These are phyloP conservation scores for Panus rudis DNA, from an alignment of 768 basidiomycete genomes.

Conservation along the genomic window DNA sequence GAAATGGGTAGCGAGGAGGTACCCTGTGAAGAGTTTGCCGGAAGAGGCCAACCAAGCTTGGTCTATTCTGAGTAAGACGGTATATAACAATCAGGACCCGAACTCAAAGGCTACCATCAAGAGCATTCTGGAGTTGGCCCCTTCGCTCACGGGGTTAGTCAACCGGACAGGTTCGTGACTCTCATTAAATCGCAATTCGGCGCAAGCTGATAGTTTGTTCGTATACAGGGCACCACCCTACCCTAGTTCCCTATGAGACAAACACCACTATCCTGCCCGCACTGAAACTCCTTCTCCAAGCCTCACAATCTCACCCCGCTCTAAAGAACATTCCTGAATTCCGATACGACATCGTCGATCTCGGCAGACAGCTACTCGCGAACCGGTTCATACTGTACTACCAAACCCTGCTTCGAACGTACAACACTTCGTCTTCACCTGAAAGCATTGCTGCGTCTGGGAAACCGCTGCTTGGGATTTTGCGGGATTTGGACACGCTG, in stretches of 20 bases:
- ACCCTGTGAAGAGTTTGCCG: slow-evolving; percentile 22
- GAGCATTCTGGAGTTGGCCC: slow-evolving; percentile 31
- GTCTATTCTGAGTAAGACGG: slow-evolving; percentile 29
- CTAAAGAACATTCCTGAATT: slow-evolving; percentile 27
- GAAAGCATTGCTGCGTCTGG: slow-evolving; percentile 18
- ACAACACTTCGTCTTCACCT: slow-evolving; percentile 19
- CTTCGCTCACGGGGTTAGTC: slow-evolving; percentile 27
- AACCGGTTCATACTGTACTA: slow-evolving; percentile 32
- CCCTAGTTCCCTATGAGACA: slow-evolving; percentile 31
- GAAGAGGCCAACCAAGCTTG: slow-evolving; percentile 26
- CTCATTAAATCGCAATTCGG: neutral
- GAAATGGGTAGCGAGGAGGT: slow-evolving; percentile 30
- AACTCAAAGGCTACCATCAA: slow-evolving; percentile 28
- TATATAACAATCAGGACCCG: slow-evolving; percentile 31
- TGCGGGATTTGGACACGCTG: slow-evolving; percentile 29
- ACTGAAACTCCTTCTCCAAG: slow-evolving; percentile 16
- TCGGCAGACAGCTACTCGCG: slow-evolving; percentile 32
- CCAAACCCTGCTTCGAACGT: slow-evolving; percentile 23
- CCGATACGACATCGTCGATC: slow-evolving; percentile 32
- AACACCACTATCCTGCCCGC: slow-evolving; percentile 23
- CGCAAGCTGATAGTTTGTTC: neutral
- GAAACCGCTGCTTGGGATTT: slow-evolving; percentile 22
- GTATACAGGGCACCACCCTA: slow-evolving; percentile 25
- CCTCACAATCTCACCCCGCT: slow-evolving; percentile 4
- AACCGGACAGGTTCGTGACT: slow-evolving; percentile 19